These are phyloP conservation scores for Colletotrichum sp. DNA, from an alignment of 2,329 filamentous ascomycete genomes.

Conservation along the genomic window DNA sequence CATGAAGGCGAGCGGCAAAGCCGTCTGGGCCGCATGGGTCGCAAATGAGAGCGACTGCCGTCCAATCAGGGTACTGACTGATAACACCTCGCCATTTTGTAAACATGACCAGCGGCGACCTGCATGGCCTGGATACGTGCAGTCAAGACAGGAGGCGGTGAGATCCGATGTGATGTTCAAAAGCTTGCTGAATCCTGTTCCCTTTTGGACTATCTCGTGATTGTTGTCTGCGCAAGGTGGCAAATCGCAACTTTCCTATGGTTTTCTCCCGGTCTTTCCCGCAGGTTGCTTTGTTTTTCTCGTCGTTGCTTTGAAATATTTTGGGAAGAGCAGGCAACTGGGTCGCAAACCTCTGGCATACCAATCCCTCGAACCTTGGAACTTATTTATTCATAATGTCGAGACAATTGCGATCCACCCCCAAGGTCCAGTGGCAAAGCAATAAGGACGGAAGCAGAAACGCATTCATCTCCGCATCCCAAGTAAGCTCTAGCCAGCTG, in stretches of 20 bases:
- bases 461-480: background rate
- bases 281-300: background rate
- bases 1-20: background rate
- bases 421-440: background rate
- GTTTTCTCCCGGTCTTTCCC: background rate
- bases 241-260: accelerated
- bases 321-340: background rate
- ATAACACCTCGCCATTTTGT: background rate
- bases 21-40: background rate
- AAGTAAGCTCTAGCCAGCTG: conserved; percentile 2
- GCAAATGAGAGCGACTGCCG: background rate
- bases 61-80: background rate
- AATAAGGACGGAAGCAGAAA: background rate
- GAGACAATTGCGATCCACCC: background rate
- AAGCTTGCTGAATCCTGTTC: accelerated
- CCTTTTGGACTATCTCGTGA: background rate
- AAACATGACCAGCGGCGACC: background rate
- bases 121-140: background rate
- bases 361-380: background rate
- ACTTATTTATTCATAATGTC: background rate
- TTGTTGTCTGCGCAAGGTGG: background rate
- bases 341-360: background rate
- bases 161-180: background rate
- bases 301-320: background rate
- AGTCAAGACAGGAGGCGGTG: background rate